Evolutionary conservation across 2,329 filamentous ascomycete species (phyloP), one percentile per base, ranked within the genome.

Genomic region (Gaeumannomyces sp.): DNA sequence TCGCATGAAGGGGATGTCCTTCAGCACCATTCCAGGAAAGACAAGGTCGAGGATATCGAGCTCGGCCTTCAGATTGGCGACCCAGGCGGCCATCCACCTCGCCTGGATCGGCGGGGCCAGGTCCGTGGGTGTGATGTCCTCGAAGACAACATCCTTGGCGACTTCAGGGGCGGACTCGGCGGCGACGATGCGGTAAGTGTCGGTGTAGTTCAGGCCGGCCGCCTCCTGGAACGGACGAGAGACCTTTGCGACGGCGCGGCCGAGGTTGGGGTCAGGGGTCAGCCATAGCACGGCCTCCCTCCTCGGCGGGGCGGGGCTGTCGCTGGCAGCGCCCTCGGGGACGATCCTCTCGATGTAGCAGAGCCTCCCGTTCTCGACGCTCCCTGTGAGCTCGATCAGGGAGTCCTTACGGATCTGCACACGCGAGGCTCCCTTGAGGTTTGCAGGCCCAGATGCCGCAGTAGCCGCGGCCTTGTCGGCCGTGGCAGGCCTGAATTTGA

Each of bases 161-260:
- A 84, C 82, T 0, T 81, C 78, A 14, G 89, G 75, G 2, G 77
- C 70, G 2, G 76, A 77, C 10, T 81, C 80, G 13, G 83, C 80
- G 2, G 82, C 79, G 10, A 82, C 81, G 61, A 96, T 79, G 45
- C 76, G 76, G 45, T 84, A 78, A 62, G 86, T 83, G 61, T 93
- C 90, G 22, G 87, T 87, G 4, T 95, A 79, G 67, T 89, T 89
- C 70, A 96, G 84, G 1, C 85, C 86, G 69, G 90, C 90, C 8
- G 86, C 83, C 50, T 90, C 88, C 67, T 91, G 89, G 64, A 96
- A 85, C 7, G 86, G 81, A 67, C 91, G 88, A 28, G 91, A 88
- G 79, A 91, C 85, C 80, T 93, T 66, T 56, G 70, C 73, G 16
- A 72, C 71, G 31, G 70, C 69, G n/a, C 72, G 66, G 25, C 67